Conservation (phyloP, 2,329 filamentous ascomycete genomes). For the Diaporthe destruens region DNA sequence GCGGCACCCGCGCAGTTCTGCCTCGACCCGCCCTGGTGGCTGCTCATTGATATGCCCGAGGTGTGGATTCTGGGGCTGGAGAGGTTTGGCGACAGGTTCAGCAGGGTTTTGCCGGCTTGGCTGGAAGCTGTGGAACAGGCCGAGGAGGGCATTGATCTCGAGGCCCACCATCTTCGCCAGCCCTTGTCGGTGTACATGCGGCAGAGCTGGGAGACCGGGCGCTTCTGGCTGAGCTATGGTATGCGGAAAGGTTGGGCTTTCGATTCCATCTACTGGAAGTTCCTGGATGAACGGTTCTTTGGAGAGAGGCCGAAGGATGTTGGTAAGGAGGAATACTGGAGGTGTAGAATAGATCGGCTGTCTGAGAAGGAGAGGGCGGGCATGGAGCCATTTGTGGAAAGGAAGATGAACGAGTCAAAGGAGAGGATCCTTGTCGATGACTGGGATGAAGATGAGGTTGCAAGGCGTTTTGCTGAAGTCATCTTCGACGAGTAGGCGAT, state of each 20-base stretch:
- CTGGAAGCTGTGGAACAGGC: conserved; percentile 49
- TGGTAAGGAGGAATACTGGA: not conserved
- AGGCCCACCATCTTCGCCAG: not conserved
- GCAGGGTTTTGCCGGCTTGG: conserved; percentile 49
- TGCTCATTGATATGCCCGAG: conserved; percentile 50
- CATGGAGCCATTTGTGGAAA: not conserved
- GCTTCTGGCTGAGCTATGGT: conserved; percentile 42
- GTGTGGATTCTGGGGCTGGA: conserved; percentile 47
- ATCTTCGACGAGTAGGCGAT: not conserved
- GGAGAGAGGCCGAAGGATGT: conserved; percentile 8
- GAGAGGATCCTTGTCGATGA: not conserved
- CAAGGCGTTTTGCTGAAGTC: not conserved
- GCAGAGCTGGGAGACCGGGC: conserved; percentile 42
- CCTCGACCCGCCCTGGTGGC: conserved; percentile 52
- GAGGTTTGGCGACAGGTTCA: not conserved
- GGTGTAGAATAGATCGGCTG: not conserved
- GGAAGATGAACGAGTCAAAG: not conserved
- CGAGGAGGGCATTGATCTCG: conserved; percentile 43
- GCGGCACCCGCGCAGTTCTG: conserved; percentile 7
- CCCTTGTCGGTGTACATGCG: conserved; percentile 44
- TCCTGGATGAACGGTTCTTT: conserved; percentile 41
- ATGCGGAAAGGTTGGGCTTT: conserved; percentile 40
- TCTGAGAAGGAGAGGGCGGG: not conserved
- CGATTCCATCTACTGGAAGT: conserved; percentile 41
- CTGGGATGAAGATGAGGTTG: not conserved